phyloP scores from a whole-genome alignment of 306 rosid species.

The Prunus padus region DNA sequence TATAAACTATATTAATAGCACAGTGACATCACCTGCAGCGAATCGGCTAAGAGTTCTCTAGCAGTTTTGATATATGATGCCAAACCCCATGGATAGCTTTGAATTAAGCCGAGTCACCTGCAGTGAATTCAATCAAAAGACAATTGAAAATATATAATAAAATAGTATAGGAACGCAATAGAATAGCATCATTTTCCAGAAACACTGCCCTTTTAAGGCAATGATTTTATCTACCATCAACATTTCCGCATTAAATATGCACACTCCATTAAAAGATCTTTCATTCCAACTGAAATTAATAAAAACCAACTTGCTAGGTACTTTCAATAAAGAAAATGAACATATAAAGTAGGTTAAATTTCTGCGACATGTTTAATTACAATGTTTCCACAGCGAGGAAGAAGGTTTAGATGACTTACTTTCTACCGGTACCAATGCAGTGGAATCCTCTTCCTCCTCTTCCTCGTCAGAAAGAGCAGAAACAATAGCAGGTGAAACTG shows the following conservation, averaged over 20 bases:
- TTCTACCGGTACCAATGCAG: slow-evolving; percentile 29
- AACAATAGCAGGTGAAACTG: slow-evolving; percentile 40
- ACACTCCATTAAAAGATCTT: too few species aligned
- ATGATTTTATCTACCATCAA: too few species aligned
- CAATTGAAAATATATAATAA: neutral
- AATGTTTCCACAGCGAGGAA: slow-evolving; percentile 20
- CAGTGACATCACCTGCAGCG: slow-evolving; percentile 10
- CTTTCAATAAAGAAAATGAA: too few species aligned
- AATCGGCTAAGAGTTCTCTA: slow-evolving; percentile 79
- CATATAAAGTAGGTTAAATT: too few species aligned
- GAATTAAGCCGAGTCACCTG: slow-evolving; percentile 69
- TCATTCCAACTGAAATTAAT: too few species aligned
- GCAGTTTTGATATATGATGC: slow-evolving; percentile 70
- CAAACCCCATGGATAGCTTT: slow-evolving; percentile 87
- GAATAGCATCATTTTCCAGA: neutral
- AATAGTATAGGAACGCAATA: neutral
- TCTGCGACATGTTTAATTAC: too few species aligned
- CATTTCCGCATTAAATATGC: too few species aligned
- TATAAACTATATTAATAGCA: neutral
- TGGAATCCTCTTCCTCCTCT: slow-evolving; percentile 41
- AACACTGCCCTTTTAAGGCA: too few species aligned
- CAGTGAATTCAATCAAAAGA: slow-evolving; percentile 19
- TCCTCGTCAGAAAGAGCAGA: slow-evolving; percentile 44
- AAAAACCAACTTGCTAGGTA: too few species aligned
- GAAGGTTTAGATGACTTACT: slow-evolving; percentile 28